These are phyloP conservation scores for Suillus hirtellus DNA, from an alignment of 768 basidiomycete species.

Conservation along the genomic window DNA sequence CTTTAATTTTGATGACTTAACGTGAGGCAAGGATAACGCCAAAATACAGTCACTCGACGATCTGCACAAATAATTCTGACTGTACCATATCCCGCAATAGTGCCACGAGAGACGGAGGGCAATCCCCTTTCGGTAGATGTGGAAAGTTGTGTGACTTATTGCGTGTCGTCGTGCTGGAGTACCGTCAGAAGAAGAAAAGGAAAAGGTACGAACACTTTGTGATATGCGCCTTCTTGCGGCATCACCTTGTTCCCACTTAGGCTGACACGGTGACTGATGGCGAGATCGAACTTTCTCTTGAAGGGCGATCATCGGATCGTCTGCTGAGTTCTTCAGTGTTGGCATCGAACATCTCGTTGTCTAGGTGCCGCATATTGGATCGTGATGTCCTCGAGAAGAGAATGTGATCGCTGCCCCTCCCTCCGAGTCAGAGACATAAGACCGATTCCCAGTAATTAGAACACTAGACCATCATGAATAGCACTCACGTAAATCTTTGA, in stretches of 20 bases:
- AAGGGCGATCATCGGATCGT: slow-evolving; percentile 44
- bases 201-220: background rate
- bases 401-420: slow-evolving; percentile 92
- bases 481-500: background rate
- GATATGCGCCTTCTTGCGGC: background rate
- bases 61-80: background rate
- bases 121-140: background rate
- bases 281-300: slow-evolving; percentile 58
- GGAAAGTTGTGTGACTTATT: background rate
- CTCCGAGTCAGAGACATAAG: slow-evolving; percentile 87
- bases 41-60: background rate
- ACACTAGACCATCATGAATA: background rate
- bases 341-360: background rate
- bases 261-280: slow-evolving; percentile 11
- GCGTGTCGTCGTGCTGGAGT: background rate
- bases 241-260: slow-evolving; percentile 6
- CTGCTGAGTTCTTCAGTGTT: background rate
- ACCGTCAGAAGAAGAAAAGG: background rate
- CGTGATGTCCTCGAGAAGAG: slow-evolving; percentile 64
- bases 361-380: slow-evolving; percentile 25
- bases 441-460: slow-evolving; percentile 52
- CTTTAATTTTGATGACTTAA: background rate
- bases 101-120: background rate
- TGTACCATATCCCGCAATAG: background rate
- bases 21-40: background rate